phyloP scores from a whole-genome alignment of 202 grass and related monocot genomes.

The Musa balbisiana region DNA sequence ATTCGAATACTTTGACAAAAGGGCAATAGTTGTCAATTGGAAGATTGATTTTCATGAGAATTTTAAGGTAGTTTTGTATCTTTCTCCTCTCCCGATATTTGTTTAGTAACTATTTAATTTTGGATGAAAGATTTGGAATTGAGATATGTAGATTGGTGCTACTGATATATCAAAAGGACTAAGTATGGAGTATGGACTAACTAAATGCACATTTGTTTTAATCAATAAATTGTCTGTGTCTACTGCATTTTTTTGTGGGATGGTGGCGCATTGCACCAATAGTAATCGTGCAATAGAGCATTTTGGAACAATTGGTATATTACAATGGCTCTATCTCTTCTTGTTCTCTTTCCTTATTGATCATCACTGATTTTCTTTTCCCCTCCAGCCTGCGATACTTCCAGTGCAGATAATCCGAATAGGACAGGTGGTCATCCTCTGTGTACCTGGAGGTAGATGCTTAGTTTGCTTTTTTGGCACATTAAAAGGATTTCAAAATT shows the following conservation, averaged over 20 bases:
- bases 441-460: slow-evolving; percentile 89
- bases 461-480: slow-evolving; percentile 17
- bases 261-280: too few species aligned
- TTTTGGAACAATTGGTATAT: background rate
- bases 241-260: too few species aligned
- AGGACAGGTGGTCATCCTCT: slow-evolving; percentile 79
- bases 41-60: background rate
- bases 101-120: too few species aligned
- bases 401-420: slow-evolving; percentile 92
- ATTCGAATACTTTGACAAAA: too few species aligned
- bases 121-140: too few species aligned
- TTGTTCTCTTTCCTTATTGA: slow-evolving; percentile 9
- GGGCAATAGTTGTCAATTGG: background rate
- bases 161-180: too few species aligned
- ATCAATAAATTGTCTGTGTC: too few species aligned
- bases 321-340: slow-evolving; percentile 12
- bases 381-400: slow-evolving; percentile 79
- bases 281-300: too few species aligned
- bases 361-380: slow-evolving; percentile 23
- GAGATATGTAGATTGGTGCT: too few species aligned
- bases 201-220: too few species aligned
- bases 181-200: too few species aligned
- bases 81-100: background rate
- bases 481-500: background rate
- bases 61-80: background rate